Evolutionary conservation across 371 early-diverging fungal genomes (phyloP), one percentile per base, ranked within the genome.

Genomic region (Dentiscutata heterogama): DNA sequence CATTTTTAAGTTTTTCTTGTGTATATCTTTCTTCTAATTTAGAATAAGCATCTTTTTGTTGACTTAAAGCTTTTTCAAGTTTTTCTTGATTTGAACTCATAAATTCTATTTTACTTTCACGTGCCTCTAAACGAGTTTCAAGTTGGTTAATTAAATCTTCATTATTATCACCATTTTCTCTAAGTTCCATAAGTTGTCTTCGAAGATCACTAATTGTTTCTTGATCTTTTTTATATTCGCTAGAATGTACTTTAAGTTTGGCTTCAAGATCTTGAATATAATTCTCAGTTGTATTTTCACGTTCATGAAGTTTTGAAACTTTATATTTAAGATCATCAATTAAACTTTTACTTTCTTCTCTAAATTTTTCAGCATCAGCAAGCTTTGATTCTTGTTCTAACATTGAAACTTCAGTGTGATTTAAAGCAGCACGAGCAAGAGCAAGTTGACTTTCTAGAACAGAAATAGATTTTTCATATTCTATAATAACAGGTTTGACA

Each of bases 401-500:
- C 76, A 86, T 83, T 0, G 84, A 87, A 46, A 84, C 87, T 61
- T 88, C 87, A 0, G 90, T 86, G 67, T 88, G 89, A 72, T 85
- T 87, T 14, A 88, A 71, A 10, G 88, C 91, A 39, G 90, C 89
- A 16, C 85, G 83, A 1, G 90, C 81, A 84, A 90, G 82, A 25
- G 88, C 63, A 25, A 92, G 81, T 35, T 92, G 88, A 0, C 89
- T 87, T 82, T 92, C 93, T 20, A 92, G 83, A 0, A 85, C 86
- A 0, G 91, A 86, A 8, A 92, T 89, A 54, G 88, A 88, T 80
- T 92, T 92, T 83, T 92, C 93, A 75, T 92, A 92, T 82, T 93
- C 91, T 82, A 92, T 91, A 82, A 92, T 91, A 46, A 92, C 91
- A 13, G 94, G 92, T 50, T 92, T 93, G 10, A 92, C 92, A 42